Percentiles rank a stretch among this genome's conserved stretches.
Evolutionary conservation across 768 basidiomycete species (phyloP).

Genomic region (Pleurotus eryngii): DNA sequence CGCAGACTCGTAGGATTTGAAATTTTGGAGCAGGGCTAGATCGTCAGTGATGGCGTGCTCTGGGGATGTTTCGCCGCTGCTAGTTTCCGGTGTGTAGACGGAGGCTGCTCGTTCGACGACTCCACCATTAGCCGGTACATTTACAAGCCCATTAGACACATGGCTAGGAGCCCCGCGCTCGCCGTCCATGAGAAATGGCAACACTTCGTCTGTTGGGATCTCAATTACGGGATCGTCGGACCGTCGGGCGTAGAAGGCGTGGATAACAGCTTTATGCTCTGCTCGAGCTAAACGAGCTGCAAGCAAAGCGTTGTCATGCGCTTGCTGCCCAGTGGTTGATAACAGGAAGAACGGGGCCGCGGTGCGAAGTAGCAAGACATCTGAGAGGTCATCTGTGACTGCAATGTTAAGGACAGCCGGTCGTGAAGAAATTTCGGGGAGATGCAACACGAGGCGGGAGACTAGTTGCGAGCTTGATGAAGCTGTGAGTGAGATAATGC

Average conservation of each 20-base stretch:
- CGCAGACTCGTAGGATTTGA: slow-evolving; percentile 65
- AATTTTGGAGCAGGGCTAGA: slow-evolving; percentile 28
- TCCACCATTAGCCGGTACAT: slow-evolving; percentile 7
- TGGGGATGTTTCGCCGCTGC: slow-evolving; percentile 3
- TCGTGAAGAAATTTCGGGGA: slow-evolving; percentile 60
- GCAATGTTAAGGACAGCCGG: slow-evolving; percentile 75
- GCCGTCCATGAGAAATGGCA: slow-evolving; percentile 55
- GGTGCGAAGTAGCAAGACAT: slow-evolving; percentile 74
- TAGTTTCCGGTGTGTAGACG: not conserved
- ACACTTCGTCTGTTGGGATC: slow-evolving; percentile 55
- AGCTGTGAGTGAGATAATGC: slow-evolving; percentile 61
- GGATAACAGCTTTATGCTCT: slow-evolving; percentile 77
- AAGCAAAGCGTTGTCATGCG: slow-evolving; percentile 87
- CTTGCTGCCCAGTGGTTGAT: slow-evolving; percentile 73
- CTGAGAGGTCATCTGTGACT: slow-evolving; percentile 62
- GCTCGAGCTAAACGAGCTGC: slow-evolving; percentile 75
- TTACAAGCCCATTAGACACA: slow-evolving; percentile 21
- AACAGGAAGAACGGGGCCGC: slow-evolving; percentile 79
- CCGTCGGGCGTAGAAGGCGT: slow-evolving; percentile 63
- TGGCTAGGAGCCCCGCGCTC: slow-evolving; percentile 32
- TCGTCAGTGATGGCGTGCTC: slow-evolving; percentile 19
- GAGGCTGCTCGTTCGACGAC: not conserved
- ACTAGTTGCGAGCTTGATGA: slow-evolving; percentile 45
- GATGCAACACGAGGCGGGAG: slow-evolving; percentile 61
- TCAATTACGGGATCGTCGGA: slow-evolving; percentile 41